Base-by-base conservation (phyloP, 139 green algal species). In the Astrephomene gubernaculifera region DNA sequence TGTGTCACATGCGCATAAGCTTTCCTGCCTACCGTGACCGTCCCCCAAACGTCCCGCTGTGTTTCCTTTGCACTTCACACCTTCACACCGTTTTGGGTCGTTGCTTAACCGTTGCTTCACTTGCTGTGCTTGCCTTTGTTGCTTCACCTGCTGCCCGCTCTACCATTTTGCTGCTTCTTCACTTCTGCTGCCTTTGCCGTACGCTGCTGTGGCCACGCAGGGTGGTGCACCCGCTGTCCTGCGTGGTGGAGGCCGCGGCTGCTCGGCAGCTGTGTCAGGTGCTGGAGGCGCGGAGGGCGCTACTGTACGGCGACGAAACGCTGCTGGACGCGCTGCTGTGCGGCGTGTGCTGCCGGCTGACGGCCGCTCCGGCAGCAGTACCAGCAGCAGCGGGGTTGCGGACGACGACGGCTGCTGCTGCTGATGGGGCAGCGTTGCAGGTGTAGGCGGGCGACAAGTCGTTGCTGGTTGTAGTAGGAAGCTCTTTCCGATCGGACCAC, bases 201-300 rank as follows among this genome's bases (percentile, higher is more conserved):
- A 1, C 36, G 2, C 65, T 10, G 21, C 65, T 6, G n/a, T 57
- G 27, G 35, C 39, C 3, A 21, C 19, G 54, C 78, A 84, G 78
- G 78, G 78, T 72, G 43, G 64, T 65, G 36, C 78, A 84, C 63
- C 78, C 78, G 43, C 41, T 84, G 78, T 84, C 78, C 5, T 84
- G 78, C n/a, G 78, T 84, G 43, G 78, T 84, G 61, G 78, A 75
- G 78, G 78, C 78, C 21, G 78, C 78, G 31, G 78, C 78, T 9
- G 78, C 78, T n/a, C 43, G 64, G 61, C 78, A 84, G 78, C 63
- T 84, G 61, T 61, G 78, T 43, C 43, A 65, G 78, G 78, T 84
- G 61, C 31, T 74, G 61, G 78, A 74, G 78, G 78, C 49, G 61
- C 78, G 78, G 31, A n/a, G 78, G 19, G 63, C 61, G 78, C 78